These are phyloP conservation scores for Nematocida ironsii DNA, from an alignment of 371 early-diverging fungal genomes.

Conservation along the genomic window DNA sequence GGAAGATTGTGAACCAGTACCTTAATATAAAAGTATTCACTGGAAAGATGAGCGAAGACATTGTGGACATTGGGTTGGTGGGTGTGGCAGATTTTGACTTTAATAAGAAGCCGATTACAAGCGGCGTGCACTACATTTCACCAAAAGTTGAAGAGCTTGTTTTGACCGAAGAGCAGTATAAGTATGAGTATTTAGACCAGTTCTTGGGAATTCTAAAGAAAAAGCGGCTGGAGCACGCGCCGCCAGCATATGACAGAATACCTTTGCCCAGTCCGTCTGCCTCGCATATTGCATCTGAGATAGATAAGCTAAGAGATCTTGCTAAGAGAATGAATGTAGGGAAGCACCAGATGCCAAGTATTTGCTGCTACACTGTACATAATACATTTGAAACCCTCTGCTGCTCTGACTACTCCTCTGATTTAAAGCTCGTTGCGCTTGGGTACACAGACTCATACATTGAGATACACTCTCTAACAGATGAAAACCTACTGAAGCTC, in stretches of 20 bases:
- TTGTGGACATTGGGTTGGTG: slow-evolving; percentile 64
- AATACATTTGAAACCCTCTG: slow-evolving; percentile 77
- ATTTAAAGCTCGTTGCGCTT: slow-evolving; percentile 67
- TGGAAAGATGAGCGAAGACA: slow-evolving; percentile 60
- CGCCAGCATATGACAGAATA: slow-evolving; percentile 44
- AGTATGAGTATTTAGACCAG: slow-evolving; percentile 77
- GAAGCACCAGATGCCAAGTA: slow-evolving; percentile 78
- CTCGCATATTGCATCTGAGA: slow-evolving; percentile 66
- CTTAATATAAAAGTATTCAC: slow-evolving; percentile 77
- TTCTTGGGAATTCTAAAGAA: slow-evolving; percentile 73
- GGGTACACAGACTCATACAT: slow-evolving; percentile 69
- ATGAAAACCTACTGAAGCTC: slow-evolving; percentile 65
- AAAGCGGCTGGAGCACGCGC: slow-evolving; percentile 60
- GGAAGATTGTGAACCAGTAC: slow-evolving; percentile 86
- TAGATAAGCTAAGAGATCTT: slow-evolving; percentile 76
- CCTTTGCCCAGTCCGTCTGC: slow-evolving; percentile 56
- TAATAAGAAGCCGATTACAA: slow-evolving; percentile 52
- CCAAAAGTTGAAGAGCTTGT: slow-evolving; percentile 71
- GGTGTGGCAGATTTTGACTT: slow-evolving; percentile 54
- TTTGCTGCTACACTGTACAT: slow-evolving; percentile 92
- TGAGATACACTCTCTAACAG: slow-evolving; percentile 69
- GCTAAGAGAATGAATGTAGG: slow-evolving; percentile 76
- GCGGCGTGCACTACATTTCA: slow-evolving; percentile 65
- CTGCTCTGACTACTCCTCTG: slow-evolving; percentile 66
- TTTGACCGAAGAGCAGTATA: slow-evolving; percentile 75